Base-by-base conservation (phyloP, 441 rosid genomes). In the Populus hybrid region DNA sequence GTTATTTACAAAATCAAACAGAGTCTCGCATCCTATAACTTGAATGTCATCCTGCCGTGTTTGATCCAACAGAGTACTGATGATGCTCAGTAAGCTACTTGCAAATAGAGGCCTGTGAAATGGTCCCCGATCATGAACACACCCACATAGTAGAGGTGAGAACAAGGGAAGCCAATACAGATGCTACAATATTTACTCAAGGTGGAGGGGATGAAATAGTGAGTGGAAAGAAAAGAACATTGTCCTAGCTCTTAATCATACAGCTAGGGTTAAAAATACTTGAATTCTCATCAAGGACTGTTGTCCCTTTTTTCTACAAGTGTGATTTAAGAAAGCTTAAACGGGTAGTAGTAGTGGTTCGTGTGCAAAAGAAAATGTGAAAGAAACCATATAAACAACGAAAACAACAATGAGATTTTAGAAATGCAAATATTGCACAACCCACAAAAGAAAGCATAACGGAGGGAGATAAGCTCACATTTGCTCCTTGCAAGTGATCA, bases 401-500 rank as follows among this genome's bases (percentile, higher is more conserved):
- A 42, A n/a, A 69, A 0, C 18, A 46, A 73, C 11, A 38, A n/a
- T 6, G 38, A 35, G 4, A 77, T 67, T 16, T 14, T 42, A 20
- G 20, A 63, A 73, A 18, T 34, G 21, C 61, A 30, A 30, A 80
- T 32, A 40, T 42, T 40, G 42, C 54, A 72, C 5, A 57, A 36
- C 21, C 24, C 6, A 57, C 10, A 34, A 67, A 66, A 63, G 6
- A 23, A 38, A 75, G 24, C 26, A 61, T 64, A 64, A 66, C 10
- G n/a, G 69, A 73, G 69, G 20, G 42, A 42, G 26, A 40, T 66
- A 75, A 79, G 86, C 98, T 93, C 89, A 94, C 98, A 94, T 91
- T 89, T 94, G 96, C 82, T 96, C 99, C 84, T 86, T 93, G 84
- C 99, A 94, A 72, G 92, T 83, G 73, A 86, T 85, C 86, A 93